Evolutionary conservation across 768 basidiomycete genomes (phyloP).

Genomic region (Mycena crocata): DNA sequence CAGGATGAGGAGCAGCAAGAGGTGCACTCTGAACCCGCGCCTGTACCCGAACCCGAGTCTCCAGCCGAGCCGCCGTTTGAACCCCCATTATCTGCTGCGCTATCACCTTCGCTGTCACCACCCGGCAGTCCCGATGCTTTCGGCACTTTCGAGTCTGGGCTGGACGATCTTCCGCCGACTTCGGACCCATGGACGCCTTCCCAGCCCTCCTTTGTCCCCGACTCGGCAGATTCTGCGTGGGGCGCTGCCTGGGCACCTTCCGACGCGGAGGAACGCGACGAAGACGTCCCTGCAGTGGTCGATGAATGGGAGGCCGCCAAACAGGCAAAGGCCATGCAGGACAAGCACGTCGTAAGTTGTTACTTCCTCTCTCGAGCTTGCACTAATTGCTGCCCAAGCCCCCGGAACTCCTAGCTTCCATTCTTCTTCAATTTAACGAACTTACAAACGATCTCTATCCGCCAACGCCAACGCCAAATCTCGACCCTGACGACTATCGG

Average conservation of each 20-base stretch:
- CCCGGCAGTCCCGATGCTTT: slow-evolving; percentile 65
- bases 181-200: slow-evolving; percentile 53
- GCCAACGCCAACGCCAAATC: slow-evolving; percentile 22
- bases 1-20: too few species aligned
- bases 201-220: slow-evolving; percentile 20
- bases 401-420: slow-evolving; percentile 70
- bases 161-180: slow-evolving; percentile 42
- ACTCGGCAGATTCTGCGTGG: slow-evolving; percentile 49
- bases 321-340: slow-evolving; percentile 66
- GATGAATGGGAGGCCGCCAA: slow-evolving; percentile 80
- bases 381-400: slow-evolving; percentile 58
- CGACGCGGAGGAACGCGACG: slow-evolving; percentile 29
- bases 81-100: slow-evolving; percentile 29
- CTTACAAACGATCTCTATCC: slow-evolving; percentile 68
- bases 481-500: slow-evolving; percentile 41
- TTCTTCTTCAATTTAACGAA: slow-evolving; percentile 66
- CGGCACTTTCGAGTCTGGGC: slow-evolving; percentile 68
- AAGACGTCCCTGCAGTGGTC: slow-evolving; percentile 43
- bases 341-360: slow-evolving; percentile 71
- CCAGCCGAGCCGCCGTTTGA: slow-evolving; percentile 15
- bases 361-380: slow-evolving; percentile 35
- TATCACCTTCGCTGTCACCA: slow-evolving; percentile 23
- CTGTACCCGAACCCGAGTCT: slow-evolving; percentile 19
- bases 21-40: neutral
- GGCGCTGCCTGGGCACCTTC: slow-evolving; percentile 53